These are phyloP conservation scores for Luffa acutangula DNA, from an alignment of 306 rosid genomes.

Conservation along the genomic window DNA sequence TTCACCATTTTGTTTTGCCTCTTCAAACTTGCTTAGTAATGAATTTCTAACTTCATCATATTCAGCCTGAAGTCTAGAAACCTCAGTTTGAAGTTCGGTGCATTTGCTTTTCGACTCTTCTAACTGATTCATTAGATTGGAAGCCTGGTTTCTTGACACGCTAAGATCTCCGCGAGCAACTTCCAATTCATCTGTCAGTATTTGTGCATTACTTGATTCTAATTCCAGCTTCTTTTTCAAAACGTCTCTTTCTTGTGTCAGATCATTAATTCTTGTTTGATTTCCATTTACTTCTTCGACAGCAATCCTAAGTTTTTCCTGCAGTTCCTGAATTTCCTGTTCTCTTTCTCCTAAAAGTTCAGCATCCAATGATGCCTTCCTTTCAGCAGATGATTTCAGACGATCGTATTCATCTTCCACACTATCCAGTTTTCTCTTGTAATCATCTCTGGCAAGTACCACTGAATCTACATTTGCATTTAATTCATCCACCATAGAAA, in stretches of 20 bases:
- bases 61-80: slow-evolving; percentile 48
- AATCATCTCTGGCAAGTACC: slow-evolving; percentile 32
- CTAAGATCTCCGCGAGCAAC: slow-evolving; percentile 36
- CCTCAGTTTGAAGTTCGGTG: slow-evolving; percentile 41
- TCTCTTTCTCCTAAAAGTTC: slow-evolving; percentile 51
- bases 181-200: slow-evolving; percentile 46
- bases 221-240: slow-evolving; percentile 37
- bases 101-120: slow-evolving; percentile 25
- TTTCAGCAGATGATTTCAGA: slow-evolving; percentile 41
- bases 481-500: slow-evolving; percentile 37
- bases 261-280: slow-evolving; percentile 29
- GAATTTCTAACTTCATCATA: slow-evolving; percentile 41
- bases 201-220: slow-evolving; percentile 30
- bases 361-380: slow-evolving; percentile 51
- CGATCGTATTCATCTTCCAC: slow-evolving; percentile 34
- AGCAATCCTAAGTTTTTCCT: slow-evolving; percentile 39
- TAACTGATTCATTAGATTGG: slow-evolving; percentile 36
- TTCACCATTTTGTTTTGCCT: slow-evolving; percentile 38
- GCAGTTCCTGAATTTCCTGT: slow-evolving; percentile 39
- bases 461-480: slow-evolving; percentile 37
- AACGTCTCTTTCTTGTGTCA: slow-evolving; percentile 42
- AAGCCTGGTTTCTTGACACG: slow-evolving; percentile 48
- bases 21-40: slow-evolving; percentile 42
- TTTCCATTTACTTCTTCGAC: slow-evolving; percentile 25
- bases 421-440: slow-evolving; percentile 29